phyloP scores from a whole-genome alignment of 1,284 basidiomycete species.

The Papiliotrema laurentii region DNA sequence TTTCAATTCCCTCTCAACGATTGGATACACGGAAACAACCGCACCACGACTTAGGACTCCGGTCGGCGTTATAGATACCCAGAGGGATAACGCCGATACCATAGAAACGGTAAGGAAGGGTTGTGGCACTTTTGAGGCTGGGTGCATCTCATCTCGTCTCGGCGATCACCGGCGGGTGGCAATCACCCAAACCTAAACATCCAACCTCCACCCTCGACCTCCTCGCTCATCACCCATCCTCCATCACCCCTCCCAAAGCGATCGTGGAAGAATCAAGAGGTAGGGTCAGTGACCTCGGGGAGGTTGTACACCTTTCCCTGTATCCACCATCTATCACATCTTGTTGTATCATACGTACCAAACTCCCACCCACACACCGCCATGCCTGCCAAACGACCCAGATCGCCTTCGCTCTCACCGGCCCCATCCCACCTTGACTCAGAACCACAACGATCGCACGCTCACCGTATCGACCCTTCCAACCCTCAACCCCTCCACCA shows the following conservation, averaged over 20 bases:
- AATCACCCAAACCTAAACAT: background rate
- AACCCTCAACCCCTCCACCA: background rate
- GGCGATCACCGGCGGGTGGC: background rate
- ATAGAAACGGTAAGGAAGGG: background rate
- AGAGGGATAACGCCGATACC: constrained; percentile 2
- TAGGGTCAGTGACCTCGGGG: no score
- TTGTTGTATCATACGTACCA: no score
- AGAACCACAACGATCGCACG: background rate
- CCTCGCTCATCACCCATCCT: no score
- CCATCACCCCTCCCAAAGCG: no score
- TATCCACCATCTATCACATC: no score
- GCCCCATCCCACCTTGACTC: background rate
- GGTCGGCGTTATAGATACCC: no score
- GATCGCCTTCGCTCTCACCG: constrained; percentile 6
- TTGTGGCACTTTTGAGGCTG: constrained; percentile 1
- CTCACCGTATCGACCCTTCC: background rate
- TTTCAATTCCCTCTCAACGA: background rate
- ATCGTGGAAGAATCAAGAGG: no score
- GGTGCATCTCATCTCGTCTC: background rate
- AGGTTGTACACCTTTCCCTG: background rate
- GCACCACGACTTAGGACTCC: no score
- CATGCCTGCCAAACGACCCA: constrained; percentile 11
- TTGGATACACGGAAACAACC: no score
- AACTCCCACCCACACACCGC: background rate
- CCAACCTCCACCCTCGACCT: no score